phyloP scores from a whole-genome alignment of 306 rosid species.

The Pterocarpus santalinus region DNA sequence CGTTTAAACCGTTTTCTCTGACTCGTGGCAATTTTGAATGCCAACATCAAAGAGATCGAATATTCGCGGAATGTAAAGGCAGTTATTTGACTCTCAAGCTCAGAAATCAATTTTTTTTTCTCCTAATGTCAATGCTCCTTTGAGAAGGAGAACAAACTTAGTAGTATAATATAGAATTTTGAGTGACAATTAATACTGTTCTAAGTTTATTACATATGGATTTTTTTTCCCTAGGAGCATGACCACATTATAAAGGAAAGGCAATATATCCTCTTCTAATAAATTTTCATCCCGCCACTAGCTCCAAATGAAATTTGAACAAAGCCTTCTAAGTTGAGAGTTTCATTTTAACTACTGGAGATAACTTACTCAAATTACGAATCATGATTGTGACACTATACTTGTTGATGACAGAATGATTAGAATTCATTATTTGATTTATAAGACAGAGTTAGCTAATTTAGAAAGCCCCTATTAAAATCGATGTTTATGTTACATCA shows the following conservation, averaged over 20 bases:
- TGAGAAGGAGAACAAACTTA: constrained; percentile 6
- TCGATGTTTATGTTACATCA: constrained; percentile 38
- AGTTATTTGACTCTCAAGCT: constrained; percentile 1
- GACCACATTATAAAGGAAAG: not conserved
- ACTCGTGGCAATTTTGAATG: not conserved
- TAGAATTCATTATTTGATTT: not conserved
- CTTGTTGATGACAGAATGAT: constrained; percentile 21
- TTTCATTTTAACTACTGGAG: not conserved
- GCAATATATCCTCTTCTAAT: not conserved
- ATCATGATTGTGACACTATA: constrained; percentile 31
- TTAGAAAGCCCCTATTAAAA: constrained; percentile 14
- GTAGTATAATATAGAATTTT: constrained; percentile 15
- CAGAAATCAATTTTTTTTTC: not conserved
- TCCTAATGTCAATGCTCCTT: constrained; percentile 31
- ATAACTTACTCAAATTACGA: constrained; percentile 8
- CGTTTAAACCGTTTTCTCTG: not conserved
- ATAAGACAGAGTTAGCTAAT: not conserved
- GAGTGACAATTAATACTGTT: not conserved
- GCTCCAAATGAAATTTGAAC: not conserved
- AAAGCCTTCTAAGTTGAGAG: not conserved
- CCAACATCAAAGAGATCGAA: constrained; percentile 9
- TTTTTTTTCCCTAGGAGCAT: not conserved
- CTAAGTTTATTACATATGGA: not conserved
- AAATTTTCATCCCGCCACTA: not conserved
- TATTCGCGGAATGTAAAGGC: not conserved